phyloP scores from a whole-genome alignment of 345 rosid genomes.

The Litchi chinensis region DNA sequence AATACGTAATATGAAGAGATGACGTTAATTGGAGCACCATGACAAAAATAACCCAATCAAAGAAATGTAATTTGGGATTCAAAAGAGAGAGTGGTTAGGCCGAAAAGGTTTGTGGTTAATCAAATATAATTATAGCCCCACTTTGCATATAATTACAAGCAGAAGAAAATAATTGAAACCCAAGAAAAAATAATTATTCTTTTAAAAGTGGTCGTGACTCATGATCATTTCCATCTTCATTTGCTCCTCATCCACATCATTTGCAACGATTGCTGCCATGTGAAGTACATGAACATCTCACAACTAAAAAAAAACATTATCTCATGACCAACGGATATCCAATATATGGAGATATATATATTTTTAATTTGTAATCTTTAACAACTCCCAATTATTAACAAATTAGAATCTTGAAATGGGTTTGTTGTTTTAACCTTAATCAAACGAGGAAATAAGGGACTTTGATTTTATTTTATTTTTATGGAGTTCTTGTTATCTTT shows the following conservation, averaged over 20 bases:
- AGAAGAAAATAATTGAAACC: conserved; percentile 36
- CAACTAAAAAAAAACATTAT: background rate
- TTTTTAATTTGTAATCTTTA: background rate
- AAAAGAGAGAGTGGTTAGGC: conserved; percentile 35
- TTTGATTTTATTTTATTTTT: too few species aligned
- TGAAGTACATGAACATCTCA: conserved; percentile 30
- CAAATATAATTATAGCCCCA: conserved; percentile 45
- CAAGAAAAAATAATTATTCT: background rate
- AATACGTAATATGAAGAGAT: conserved; percentile 11
- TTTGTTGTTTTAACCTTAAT: too few species aligned
- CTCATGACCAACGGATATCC: background rate
- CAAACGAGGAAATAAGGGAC: too few species aligned
- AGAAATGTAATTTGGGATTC: conserved; percentile 18
- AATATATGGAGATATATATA: too few species aligned
- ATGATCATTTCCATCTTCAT: conserved; percentile 37
- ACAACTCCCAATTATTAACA: background rate
- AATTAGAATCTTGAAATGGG: background rate
- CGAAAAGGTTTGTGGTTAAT: conserved; percentile 22
- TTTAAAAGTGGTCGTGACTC: conserved; percentile 23
- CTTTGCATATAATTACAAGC: conserved; percentile 50
- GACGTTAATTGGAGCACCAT: conserved; percentile 20
- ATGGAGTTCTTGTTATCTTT: background rate
- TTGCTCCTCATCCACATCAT: conserved; percentile 33
- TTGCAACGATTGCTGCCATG: conserved; percentile 39
- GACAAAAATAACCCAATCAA: conserved; percentile 20